A percentile compares a stretch with the other conserved stretches of the same genome.
These are phyloP conservation scores for Durusdinium trenchii DNA, from an alignment of 73 alveolate genomes.

Conservation along the genomic window DNA sequence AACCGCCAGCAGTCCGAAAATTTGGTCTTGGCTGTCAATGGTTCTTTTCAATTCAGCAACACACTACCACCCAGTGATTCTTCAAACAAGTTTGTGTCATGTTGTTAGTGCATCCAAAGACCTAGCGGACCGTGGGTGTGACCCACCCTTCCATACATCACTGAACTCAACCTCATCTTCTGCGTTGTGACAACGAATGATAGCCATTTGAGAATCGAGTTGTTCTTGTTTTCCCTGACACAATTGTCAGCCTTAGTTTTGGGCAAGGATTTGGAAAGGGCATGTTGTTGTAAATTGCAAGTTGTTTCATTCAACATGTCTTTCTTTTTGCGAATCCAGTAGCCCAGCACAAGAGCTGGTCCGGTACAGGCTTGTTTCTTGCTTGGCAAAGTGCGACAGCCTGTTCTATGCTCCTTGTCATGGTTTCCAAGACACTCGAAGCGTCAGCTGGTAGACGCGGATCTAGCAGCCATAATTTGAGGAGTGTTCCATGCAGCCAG, in stretches of 20 bases:
- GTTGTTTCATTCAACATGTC: background rate
- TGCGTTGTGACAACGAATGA: background rate
- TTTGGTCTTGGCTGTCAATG: background rate
- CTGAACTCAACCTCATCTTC: background rate
- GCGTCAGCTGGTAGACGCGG: background rate
- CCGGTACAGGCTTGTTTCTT: background rate
- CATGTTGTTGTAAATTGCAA: background rate
- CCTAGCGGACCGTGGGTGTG: background rate
- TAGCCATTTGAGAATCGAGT: background rate
- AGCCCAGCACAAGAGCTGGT: background rate
- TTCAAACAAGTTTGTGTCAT: background rate
- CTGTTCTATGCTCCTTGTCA: background rate
- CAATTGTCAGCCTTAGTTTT: background rate
- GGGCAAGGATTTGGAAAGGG: background rate
- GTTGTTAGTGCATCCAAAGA: background rate
- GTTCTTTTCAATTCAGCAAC: background rate
- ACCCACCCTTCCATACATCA: background rate
- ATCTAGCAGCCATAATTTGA: background rate
- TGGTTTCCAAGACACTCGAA: background rate
- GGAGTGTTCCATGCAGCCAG: background rate
- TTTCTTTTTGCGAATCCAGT: background rate
- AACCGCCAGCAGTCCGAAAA: background rate
- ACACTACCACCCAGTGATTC: background rate
- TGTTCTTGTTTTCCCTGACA: background rate
- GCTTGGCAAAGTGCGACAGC: background rate